phyloP scores from a whole-genome alignment of 371 early-diverging fungal genomes.

The Mortierella sp. region DNA sequence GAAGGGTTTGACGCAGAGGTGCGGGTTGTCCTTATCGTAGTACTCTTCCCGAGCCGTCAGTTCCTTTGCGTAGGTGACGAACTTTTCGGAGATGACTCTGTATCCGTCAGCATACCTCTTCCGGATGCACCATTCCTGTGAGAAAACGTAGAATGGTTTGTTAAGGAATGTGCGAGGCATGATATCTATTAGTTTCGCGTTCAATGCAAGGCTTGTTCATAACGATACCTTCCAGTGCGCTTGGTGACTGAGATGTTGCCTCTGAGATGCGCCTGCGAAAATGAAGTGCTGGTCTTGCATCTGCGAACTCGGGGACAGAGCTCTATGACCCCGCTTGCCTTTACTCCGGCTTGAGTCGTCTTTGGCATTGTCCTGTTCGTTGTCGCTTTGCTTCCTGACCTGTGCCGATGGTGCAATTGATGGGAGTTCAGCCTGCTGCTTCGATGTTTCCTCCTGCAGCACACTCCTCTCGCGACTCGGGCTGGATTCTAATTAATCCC shows the following conservation, averaged over 20 bases:
- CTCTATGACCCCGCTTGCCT: not conserved
- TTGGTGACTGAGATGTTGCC: not conserved
- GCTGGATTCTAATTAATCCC: not conserved
- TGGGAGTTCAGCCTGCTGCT: not conserved
- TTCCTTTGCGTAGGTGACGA: not conserved
- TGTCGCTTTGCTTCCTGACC: not conserved
- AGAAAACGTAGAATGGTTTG: not conserved
- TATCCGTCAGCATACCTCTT: not conserved
- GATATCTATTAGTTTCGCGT: not conserved
- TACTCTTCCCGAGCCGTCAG: slow-evolving; percentile 1
- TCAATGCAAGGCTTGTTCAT: too few relatives aligned
- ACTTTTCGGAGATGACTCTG: not conserved
- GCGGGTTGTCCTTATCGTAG: not conserved
- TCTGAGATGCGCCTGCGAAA: not conserved
- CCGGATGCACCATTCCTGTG: not conserved
- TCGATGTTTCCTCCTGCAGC: not conserved
- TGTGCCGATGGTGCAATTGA: not conserved
- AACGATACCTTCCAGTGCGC: not conserved
- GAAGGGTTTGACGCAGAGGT: slow-evolving; percentile 1
- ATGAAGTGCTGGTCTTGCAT: not conserved
- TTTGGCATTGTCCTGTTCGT: not conserved
- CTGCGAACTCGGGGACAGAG: not conserved
- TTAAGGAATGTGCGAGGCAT: not conserved
- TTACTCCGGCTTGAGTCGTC: not conserved
- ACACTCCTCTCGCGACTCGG: not conserved